phyloP scores from a whole-genome alignment of 805 yeast genomes.

The Wickerhamomyces mucosus region DNA sequence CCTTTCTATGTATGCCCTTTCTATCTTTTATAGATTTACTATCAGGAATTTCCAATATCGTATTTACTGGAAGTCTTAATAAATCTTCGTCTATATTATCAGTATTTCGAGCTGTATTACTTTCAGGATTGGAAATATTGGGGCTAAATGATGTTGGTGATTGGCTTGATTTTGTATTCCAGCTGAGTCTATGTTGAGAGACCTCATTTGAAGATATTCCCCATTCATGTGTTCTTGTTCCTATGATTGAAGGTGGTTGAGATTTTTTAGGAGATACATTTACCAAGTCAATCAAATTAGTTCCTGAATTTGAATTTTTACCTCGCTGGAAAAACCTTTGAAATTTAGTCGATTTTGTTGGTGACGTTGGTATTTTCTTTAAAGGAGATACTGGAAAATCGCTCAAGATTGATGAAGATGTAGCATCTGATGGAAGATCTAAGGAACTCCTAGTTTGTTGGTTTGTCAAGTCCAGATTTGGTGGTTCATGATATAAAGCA shows the following conservation, averaged over 20 bases:
- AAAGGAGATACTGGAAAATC: constrained; percentile 4
- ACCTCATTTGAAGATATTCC: constrained; percentile 19
- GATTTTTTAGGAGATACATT: constrained; percentile 10
- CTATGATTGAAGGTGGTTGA: constrained; percentile 29
- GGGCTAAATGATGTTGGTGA: constrained; percentile 2
- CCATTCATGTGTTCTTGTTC: constrained; percentile 44
- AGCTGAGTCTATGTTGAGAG: too few relatives aligned
- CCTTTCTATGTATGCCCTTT: constrained; percentile 11
- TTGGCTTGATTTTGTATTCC: too few relatives aligned
- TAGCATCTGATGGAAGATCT: neutral
- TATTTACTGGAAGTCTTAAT: constrained; percentile 11
- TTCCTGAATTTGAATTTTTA: constrained; percentile 12
- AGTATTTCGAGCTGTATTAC: constrained; percentile 1
- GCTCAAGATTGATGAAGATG: neutral
- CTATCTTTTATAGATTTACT: neutral
- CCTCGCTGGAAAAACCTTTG: constrained; percentile 18
- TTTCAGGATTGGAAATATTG: constrained; percentile 1
- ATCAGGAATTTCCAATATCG: constrained; percentile 15
- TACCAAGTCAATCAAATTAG: constrained; percentile 9
- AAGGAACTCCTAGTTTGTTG: neutral
- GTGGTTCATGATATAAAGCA: constrained; percentile 3
- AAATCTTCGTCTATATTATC: constrained; percentile 2
- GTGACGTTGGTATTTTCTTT: constrained; percentile 4
- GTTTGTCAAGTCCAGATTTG: neutral
- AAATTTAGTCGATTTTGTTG: constrained; percentile 12